Evolutionary conservation across 2,329 filamentous ascomycete species (phyloP), one percentile per base, ranked within the genome.

Genomic region (Cladorrhinum sp.): DNA sequence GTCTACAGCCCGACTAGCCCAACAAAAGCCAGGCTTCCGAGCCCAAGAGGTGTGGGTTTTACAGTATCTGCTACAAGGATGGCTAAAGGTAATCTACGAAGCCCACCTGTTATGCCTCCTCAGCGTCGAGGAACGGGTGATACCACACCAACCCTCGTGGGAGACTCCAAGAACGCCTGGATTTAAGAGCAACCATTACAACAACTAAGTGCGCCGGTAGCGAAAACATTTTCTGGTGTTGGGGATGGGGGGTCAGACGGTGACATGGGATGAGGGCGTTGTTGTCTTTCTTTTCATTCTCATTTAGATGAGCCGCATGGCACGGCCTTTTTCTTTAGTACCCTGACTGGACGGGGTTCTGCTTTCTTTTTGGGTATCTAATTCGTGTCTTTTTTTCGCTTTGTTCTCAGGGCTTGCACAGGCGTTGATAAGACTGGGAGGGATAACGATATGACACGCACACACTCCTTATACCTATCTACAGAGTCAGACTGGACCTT

Each of bases 1-100:
- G 80, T 85, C 3, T 86, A 86, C 68, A 77, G 74, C 58, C 79
- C 81, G 0, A 70, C 74, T 22, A 77, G 72, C 56, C 66, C 67
- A 1, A 72, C 69, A 9, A 75, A 71, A 59, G 63, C 67, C n/a
- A 78, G 74, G 64, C 67, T 79, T 12, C 72, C 76, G 4, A 80
- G 77, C 60, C 77, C 77, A 1, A 75, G 69, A 62, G 78, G 77
- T 0, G 78, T 78, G 20, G 60, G 60, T 25, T 78, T 78, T 65
- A 74, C 71, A 48, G 56, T 71, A 23, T 69, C 73, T 16, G 55
- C 53, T 13, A 55, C 66, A 24, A 67, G 64, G 48, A 63, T 61
- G 25, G 54, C 59, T 48, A 61, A 50, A 27, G 50, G 50, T 16
- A 59, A 60, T 23, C 63, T 61, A 2, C 52, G 61, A 22, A 66